Evolutionary conservation across 2,329 filamentous ascomycete genomes (phyloP), one percentile per base, ranked within the genome.

Genomic region (Microthyrium microscopicum): DNA sequence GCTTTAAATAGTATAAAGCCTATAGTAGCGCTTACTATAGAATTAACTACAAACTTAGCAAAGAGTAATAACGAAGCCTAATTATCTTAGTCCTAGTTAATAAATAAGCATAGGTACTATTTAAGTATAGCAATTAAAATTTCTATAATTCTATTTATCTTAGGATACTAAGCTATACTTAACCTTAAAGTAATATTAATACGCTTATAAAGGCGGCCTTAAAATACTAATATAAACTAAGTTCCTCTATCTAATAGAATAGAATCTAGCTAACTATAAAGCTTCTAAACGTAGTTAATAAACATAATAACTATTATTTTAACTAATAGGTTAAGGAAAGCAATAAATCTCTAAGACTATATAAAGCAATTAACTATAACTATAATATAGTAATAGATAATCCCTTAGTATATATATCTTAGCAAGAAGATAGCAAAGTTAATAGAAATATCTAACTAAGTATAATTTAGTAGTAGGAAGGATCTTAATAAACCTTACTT

Each of bases 361-460:
- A n/a, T n/a, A 5, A 48, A 38, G n/a, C 41, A 12, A 26, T 46
- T 35, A 8, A 44, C 39, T 13, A 50, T 29, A 18, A 47, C 38
- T 25, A 42, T 34, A 20, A 48, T 41, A 6, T 33, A 12, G 13
- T 46, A 27, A 15, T 38, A 44, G 27, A 12, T 20, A n/a, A 7
- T 20, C 16, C 13, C 30, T 8, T 4, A 25, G 9, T 13, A 16
- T 7, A 7, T 6, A 20, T 17, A 26, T 17, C 16, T 8, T 9
- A 34, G 44, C 5, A 42, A 26, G 9, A 25, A 20, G 19, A 24
- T 34, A 28, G 38, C 40, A 27, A 39, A 44, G 29, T 41, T 29
- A 20, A 42, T 37, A 5, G 35, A 35, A 20, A 46, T 31, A 15
- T 40, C 3, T 13, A 27, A 17, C 40, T 33, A 40, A 4, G 12